Evolutionary conservation across 352 stramenopile genomes (phyloP).

Genomic region (Globisporangium nagaii): DNA sequence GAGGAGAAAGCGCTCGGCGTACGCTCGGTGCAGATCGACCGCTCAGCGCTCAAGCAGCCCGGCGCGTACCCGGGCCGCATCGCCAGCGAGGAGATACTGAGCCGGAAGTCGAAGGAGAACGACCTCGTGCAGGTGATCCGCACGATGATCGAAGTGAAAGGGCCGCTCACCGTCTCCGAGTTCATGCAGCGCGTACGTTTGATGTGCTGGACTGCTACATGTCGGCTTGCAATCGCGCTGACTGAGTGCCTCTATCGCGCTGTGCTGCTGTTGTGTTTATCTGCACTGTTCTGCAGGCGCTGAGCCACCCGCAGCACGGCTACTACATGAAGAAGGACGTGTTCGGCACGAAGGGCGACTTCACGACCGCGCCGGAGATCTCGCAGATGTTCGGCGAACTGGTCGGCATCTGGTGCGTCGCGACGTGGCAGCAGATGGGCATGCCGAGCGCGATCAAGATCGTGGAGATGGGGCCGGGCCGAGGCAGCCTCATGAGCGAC

Average conservation of each 20-base stretch:
- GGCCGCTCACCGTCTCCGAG: slow-evolving; percentile 92
- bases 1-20: slow-evolving; percentile 43
- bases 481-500: slow-evolving; percentile 92
- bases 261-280: not conserved
- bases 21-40: slow-evolving; percentile 58
- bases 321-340: slow-evolving; percentile 96
- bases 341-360: slow-evolving; percentile 89
- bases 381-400: slow-evolving; percentile 93
- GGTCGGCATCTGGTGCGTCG: slow-evolving; percentile 89
- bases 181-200: slow-evolving; percentile 85
- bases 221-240: not conserved
- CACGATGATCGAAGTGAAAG: slow-evolving; percentile 90
- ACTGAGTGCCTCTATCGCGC: not conserved
- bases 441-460: slow-evolving; percentile 70
- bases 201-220: not conserved
- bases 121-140: slow-evolving; percentile 72
- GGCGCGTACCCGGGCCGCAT: slow-evolving; percentile 18
- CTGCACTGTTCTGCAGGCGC: slow-evolving; percentile 21
- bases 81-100: slow-evolving; percentile 16
- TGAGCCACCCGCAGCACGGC: slow-evolving; percentile 90
- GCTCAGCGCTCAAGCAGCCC: slow-evolving; percentile 66
- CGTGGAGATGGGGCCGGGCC: slow-evolving; percentile 90
- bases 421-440: slow-evolving; percentile 88
- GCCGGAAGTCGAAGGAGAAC: slow-evolving; percentile 62
- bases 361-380: slow-evolving; percentile 93